Base-by-base conservation (phyloP, 257 asterid species). In the Rhazya stricta region DNA sequence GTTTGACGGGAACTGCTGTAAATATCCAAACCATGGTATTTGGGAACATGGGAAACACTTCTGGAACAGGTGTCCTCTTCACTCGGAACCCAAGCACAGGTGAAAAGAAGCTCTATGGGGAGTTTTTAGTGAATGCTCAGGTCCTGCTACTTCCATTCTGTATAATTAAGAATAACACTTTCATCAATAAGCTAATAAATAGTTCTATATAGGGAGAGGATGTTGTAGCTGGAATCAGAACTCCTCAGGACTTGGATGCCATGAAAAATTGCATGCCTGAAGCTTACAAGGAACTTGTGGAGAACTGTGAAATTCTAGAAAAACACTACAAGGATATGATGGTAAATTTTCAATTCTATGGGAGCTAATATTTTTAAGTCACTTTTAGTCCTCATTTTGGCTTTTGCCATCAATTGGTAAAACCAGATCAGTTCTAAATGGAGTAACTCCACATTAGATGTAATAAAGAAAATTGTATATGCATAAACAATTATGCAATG, bases 11-110 rank as follows among this genome's bases (percentile, higher is more conserved):
- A 54, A 94, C 99, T 69, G 99, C 97, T 4, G 99, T 94, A 7
- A 94, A 94, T 77, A 92, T 94, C 83, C 98, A 94, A 82, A 86
- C 91, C 69, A 94, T 94, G 99, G 99, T 94, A n/a, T 94, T 92
- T 39, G 99, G 99, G 57, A 94, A 94, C 90, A 92, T 94, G 99
- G 99, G 98, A 42, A 84, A 87, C 82, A 94, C 97, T 51, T 92
- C 99, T 0, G 99, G 99, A 43, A 94, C 99, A 0, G 99, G 99
- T 15, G 99, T 94, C 67, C 96, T 92, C 54, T 94, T 94, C 74
- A 94, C 99, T 34, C 84, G 99, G 84, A 92, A 92, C 66, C 98
- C 99, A 0, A 92, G 98, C 70, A 94, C 99, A 0, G 98, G 99
- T 0, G 99, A 94, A 74, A 92, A 90, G 76, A 89, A 89, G 89